phyloP scores from a whole-genome alignment of 768 basidiomycete genomes.

The Naematelia encephala region DNA sequence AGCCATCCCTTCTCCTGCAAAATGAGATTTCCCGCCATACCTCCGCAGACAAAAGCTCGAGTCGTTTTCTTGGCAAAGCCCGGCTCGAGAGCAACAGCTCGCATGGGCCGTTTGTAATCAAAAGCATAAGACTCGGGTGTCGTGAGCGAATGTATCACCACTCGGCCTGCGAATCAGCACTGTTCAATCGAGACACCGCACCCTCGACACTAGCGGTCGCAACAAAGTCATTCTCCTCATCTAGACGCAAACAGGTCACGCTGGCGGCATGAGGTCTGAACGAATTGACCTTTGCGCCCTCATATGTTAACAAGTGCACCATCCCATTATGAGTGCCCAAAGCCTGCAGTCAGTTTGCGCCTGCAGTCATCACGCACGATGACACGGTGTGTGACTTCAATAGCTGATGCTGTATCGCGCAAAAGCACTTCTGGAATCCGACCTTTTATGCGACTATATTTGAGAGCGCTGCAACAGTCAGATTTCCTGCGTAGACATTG shows the following conservation, averaged over 20 bases:
- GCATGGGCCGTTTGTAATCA: conserved; percentile 88
- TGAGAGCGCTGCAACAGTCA: conserved; percentile 57
- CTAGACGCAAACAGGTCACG: conserved; percentile 77
- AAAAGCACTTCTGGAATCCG: conserved; percentile 70
- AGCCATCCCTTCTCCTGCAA: conserved; percentile 94
- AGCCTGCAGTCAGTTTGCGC: conserved; percentile 57
- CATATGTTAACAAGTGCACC: conserved; percentile 74
- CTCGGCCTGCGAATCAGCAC: conserved; percentile 65
- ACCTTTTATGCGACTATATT: conserved; percentile 79
- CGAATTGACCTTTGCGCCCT: conserved; percentile 78
- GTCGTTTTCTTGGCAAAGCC: conserved; percentile 74
- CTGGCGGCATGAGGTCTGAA: conserved; percentile 87
- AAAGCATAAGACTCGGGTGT: conserved; percentile 77
- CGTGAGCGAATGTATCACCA: conserved; percentile 77
- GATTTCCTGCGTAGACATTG: background rate
- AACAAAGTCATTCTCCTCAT: conserved; percentile 79
- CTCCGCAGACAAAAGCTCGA: conserved; percentile 82
- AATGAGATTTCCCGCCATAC: conserved; percentile 80
- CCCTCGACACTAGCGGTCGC: conserved; percentile 93
- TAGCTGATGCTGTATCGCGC: conserved; percentile 83
- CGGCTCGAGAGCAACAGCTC: conserved; percentile 84
- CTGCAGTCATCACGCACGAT: conserved; percentile 56
- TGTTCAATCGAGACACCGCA: conserved; percentile 49
- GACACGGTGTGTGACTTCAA: conserved; percentile 68
- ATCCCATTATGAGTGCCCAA: conserved; percentile 92